Evolutionary conservation across 768 basidiomycete species (phyloP).

Genomic region (Mycena floridula): DNA sequence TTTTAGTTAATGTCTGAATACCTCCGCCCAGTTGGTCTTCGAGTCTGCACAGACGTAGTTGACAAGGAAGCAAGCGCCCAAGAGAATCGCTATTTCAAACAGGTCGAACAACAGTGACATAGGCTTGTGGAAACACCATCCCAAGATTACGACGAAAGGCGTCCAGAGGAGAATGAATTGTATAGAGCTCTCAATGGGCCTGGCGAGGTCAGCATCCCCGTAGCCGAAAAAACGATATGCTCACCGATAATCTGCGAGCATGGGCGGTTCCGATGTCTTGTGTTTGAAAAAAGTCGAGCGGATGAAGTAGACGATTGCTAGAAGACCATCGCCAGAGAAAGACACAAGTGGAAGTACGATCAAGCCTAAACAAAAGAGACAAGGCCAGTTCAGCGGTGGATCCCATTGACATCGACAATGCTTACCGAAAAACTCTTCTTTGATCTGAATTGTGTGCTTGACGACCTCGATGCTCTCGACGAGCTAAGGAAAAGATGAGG

Average conservation of each 20-base stretch:
- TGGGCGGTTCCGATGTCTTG: slow-evolving; percentile 21
- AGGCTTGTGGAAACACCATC: slow-evolving; percentile 37
- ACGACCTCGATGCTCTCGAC: slow-evolving; percentile 36
- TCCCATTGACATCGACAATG: too few relatives aligned
- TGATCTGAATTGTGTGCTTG: too few relatives aligned
- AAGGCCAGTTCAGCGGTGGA: too few relatives aligned
- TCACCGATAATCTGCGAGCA: too few relatives aligned
- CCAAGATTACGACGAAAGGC: slow-evolving; percentile 37
- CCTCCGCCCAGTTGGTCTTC: slow-evolving; percentile 48
- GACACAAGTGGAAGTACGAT: slow-evolving; percentile 41
- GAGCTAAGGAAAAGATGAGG: slow-evolving; percentile 19
- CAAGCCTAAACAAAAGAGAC: slow-evolving; percentile 49
- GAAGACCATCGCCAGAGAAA: slow-evolving; percentile 36
- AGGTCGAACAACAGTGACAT: slow-evolving; percentile 38
- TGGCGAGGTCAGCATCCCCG: too few relatives aligned
- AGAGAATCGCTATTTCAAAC: slow-evolving; percentile 33
- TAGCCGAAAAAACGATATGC: too few relatives aligned
- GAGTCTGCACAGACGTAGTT: slow-evolving; percentile 44
- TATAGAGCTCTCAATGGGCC: slow-evolving; percentile 42
- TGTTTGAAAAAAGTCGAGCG: slow-evolving; percentile 17
- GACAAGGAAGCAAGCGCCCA: slow-evolving; percentile 42
- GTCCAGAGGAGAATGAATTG: slow-evolving; percentile 46
- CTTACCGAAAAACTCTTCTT: too few relatives aligned
- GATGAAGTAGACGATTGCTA: slow-evolving; percentile 32
- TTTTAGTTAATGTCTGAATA: too few relatives aligned